phyloP scores from a whole-genome alignment of 805 yeast genomes.

The Lipomyces yamanashiensis region DNA sequence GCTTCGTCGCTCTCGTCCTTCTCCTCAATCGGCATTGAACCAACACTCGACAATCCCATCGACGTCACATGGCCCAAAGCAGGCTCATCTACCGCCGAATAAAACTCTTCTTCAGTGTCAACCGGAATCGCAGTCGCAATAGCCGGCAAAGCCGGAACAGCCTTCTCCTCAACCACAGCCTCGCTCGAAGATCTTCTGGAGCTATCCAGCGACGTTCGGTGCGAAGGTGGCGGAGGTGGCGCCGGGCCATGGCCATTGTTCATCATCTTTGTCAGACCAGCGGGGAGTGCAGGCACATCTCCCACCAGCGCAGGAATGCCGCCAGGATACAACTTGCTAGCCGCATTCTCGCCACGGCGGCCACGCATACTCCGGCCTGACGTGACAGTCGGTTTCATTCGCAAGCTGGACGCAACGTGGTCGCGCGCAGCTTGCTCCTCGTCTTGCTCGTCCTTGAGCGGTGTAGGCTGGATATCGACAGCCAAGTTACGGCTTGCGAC shows the following conservation, averaged over 20 bases:
- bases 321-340: constrained; percentile 41
- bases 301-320: constrained; percentile 9
- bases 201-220: constrained; percentile 11
- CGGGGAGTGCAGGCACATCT: constrained; percentile 5
- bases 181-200: not conserved
- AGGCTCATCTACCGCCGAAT: constrained; percentile 3
- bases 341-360: constrained; percentile 41
- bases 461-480: constrained; percentile 39
- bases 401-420: constrained; percentile 42
- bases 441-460: constrained; percentile 39
- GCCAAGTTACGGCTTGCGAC: constrained; percentile 21
- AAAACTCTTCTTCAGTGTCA: not conserved
- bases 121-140: not conserved
- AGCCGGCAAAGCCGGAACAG: not conserved
- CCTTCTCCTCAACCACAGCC: not conserved
- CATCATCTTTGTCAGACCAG: not conserved
- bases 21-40: not conserved
- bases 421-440: constrained; percentile 43
- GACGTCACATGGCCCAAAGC: not conserved
- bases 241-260: constrained; percentile 21
- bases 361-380: constrained; percentile 40
- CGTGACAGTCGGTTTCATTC: constrained; percentile 42
- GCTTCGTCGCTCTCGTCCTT: constrained; percentile 1
- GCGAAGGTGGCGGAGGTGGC: constrained; percentile 29
- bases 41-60: not conserved